These are phyloP conservation scores for Beverwykella pulmonaria DNA, from an alignment of 495 filamentous ascomycete species.

Conservation along the genomic window DNA sequence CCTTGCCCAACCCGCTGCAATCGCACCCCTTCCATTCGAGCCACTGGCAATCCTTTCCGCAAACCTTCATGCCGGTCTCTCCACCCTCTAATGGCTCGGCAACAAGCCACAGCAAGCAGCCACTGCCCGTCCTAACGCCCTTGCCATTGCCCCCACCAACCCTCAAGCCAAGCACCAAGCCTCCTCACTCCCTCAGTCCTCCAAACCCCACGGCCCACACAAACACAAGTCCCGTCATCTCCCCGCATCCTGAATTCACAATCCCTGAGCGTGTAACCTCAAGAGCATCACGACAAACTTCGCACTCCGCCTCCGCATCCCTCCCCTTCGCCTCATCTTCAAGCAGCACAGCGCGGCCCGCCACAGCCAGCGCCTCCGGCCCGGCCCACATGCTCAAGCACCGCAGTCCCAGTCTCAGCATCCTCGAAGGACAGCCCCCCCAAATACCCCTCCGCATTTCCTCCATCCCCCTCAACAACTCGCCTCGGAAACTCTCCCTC, in stretches of 20 bases:
- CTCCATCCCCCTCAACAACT: conserved; percentile 23
- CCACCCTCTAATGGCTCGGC: background rate
- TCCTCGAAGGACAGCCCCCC: conserved; percentile 17
- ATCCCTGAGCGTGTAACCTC: conserved; percentile 14
- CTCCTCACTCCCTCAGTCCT: conserved; percentile 22
- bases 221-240: conserved; percentile 13
- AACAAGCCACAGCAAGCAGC: background rate
- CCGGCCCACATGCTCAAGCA: conserved; percentile 15
- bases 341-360: background rate
- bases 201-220: conserved; percentile 29
- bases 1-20: conserved; percentile 12
- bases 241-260: background rate
- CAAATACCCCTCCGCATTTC: conserved; percentile 26
- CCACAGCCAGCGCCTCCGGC: background rate
- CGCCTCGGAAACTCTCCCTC: conserved; percentile 25
- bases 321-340: conserved; percentile 1
- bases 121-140: conserved; percentile 23
- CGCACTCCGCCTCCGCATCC: conserved; percentile 22
- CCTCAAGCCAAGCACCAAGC: conserved; percentile 23
- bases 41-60: conserved; percentile 4
- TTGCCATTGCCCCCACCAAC: conserved; percentile 32
- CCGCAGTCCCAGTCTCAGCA: conserved; percentile 20
- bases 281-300: background rate
- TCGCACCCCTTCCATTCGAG: background rate
- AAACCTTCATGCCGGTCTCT: conserved; percentile 20